Percentiles rank a stretch among this genome's conserved stretches.
phyloP scores from a whole-genome alignment of 139 green algal species.

The Tetradesmus obliquus region DNA sequence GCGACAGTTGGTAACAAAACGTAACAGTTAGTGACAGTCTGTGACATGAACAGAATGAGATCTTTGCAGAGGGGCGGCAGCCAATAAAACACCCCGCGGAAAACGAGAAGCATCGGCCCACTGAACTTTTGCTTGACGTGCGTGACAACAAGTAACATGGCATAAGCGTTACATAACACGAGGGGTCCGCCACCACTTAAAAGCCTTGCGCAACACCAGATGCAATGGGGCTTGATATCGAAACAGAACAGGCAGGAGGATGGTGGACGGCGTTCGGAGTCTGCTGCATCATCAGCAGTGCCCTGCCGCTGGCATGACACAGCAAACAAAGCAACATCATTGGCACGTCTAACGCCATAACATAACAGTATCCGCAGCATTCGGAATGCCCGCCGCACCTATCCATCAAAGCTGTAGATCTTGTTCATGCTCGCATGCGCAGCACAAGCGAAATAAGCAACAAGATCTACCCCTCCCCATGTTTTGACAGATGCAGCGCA shows the following conservation, averaged over 20 bases:
- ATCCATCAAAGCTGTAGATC: slow-evolving; percentile 96
- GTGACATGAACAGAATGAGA: too few relatives aligned
- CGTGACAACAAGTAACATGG: too few relatives aligned
- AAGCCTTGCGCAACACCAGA: slow-evolving; percentile 87
- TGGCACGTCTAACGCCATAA: too few relatives aligned
- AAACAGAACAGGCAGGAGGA: not conserved
- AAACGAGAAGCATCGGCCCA: slow-evolving; percentile 84
- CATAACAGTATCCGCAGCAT: too few relatives aligned
- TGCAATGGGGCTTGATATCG: slow-evolving; percentile 88
- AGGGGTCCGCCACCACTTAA: slow-evolving; percentile 82
- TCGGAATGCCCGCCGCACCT: slow-evolving; percentile 83
- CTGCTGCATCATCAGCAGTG: too few relatives aligned
- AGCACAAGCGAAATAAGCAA: too few relatives aligned
- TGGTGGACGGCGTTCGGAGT: too few relatives aligned
- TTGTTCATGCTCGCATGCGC: slow-evolving; percentile 99
- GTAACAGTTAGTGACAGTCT: too few relatives aligned
- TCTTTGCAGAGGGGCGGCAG: slow-evolving; percentile 78
- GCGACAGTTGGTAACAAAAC: not conserved
- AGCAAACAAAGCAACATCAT: too few relatives aligned
- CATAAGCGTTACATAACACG: not conserved
- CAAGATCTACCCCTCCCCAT: too few relatives aligned
- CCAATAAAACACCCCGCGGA: slow-evolving; percentile 90
- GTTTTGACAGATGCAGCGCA: too few relatives aligned
- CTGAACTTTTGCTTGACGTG: slow-evolving; percentile 90
- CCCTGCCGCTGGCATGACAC: too few relatives aligned